A percentile compares a stretch with the other conserved stretches of the same genome.
These are phyloP conservation scores for Kwoniella dendrophila DNA, from an alignment of 768 basidiomycete genomes.

Conservation along the genomic window DNA sequence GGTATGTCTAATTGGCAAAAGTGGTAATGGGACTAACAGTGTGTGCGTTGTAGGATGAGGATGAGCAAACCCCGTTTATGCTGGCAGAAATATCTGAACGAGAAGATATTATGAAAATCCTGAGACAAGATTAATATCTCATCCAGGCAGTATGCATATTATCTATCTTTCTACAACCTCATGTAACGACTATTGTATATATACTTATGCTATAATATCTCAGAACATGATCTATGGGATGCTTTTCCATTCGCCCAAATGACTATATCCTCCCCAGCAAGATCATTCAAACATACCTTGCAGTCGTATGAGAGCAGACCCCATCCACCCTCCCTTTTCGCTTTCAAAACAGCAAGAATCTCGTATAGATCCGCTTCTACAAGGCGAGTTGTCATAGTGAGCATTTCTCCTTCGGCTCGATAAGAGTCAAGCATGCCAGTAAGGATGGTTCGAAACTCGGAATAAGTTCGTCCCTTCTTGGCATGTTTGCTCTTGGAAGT, in stretches of 20 bases:
- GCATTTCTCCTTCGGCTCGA: conserved; percentile 84
- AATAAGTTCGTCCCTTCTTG: conserved; percentile 60
- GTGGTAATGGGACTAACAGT: neutral
- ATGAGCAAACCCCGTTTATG: conserved; percentile 66
- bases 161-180: too few relatives aligned
- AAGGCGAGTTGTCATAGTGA: conserved; percentile 78
- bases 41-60: conserved; percentile 63
- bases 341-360: conserved; percentile 64
- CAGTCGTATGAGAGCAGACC: conserved; percentile 30
- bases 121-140: conserved; percentile 12
- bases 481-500: conserved; percentile 56
- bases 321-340: conserved; percentile 53
- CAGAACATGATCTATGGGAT: conserved; percentile 19
- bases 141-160: neutral
- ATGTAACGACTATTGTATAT: too few relatives aligned
- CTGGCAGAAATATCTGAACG: conserved; percentile 67
- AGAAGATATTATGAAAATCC: conserved; percentile 61
- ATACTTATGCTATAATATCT: too few relatives aligned
- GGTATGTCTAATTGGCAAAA: conserved; percentile 58
- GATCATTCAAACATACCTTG: conserved; percentile 9
- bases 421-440: conserved; percentile 96
- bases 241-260: conserved; percentile 9
- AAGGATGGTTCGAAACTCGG: conserved; percentile 86
- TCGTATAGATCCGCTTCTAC: conserved; percentile 80
- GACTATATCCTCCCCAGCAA: neutral